Percentiles rank a stretch among this genome's conserved stretches.
phyloP scores from a whole-genome alignment of 2,329 filamentous ascomycete genomes.

The Fusarium succisae region DNA sequence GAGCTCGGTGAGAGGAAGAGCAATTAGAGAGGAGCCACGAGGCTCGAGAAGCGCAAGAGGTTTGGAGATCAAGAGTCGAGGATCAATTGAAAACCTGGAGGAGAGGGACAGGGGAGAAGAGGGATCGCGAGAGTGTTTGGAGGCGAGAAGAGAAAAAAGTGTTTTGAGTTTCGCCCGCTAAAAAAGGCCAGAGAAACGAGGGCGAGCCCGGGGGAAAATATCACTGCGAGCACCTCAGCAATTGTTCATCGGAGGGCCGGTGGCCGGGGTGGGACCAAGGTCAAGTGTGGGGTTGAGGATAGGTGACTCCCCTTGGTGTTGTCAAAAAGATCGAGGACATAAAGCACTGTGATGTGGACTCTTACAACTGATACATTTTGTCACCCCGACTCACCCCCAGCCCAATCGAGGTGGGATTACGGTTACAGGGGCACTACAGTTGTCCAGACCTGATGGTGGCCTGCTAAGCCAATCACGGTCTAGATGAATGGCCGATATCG shows the following conservation, averaged over 20 bases:
- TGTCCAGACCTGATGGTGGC: not conserved
- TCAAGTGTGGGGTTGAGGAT: not conserved
- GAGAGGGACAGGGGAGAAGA: not conserved
- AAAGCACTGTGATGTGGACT: accelerated
- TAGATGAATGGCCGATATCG: not conserved
- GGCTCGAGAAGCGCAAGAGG: not conserved
- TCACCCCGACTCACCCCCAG: not conserved
- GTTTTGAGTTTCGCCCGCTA: not conserved
- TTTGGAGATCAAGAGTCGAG: not conserved
- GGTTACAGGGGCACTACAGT: not conserved
- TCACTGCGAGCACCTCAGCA: not conserved
- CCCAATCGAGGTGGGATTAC: not conserved
- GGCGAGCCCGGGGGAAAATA: not conserved
- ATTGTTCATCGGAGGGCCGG: not conserved
- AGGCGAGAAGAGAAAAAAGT: not conserved
- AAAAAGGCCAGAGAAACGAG: not conserved
- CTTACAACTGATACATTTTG: not conserved
- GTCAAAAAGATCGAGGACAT: not conserved
- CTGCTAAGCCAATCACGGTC: not conserved
- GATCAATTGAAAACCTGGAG: not conserved
- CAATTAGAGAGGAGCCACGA: not conserved
- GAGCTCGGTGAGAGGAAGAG: not conserved
- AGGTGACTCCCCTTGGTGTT: not conserved
- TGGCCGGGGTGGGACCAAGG: not conserved
- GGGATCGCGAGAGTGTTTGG: not conserved